Base-by-base conservation (phyloP, 208 protist species). In the Crithidia thermophila region DNA sequence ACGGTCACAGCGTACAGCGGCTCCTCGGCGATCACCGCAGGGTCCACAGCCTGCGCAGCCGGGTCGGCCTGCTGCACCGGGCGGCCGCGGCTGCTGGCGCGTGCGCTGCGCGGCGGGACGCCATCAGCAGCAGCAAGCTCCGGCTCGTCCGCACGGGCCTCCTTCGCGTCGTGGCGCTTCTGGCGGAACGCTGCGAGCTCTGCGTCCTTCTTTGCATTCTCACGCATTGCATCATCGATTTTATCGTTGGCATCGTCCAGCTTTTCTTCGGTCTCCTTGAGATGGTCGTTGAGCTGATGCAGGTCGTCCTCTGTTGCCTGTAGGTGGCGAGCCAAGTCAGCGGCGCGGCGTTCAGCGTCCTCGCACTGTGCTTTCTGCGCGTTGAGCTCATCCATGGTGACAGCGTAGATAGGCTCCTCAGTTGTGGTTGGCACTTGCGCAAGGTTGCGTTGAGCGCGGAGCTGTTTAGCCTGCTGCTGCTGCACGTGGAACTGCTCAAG, bases 401-500 rank as follows among this genome's bases (percentile, higher is more conserved):
- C 81, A 16, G 73, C 70, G 67, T 83, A 83, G 46, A 87, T 25
- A 0, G 77, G 77, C 23, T 78, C 81, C 16, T 56, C 62, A 11
- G 65, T 62, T 0, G 49, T 57, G 13, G 34, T 61, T 4, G 63
- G 76, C 33, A 53, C 70, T 11, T 52, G 70, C 2, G 75, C 75
- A 25, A 85, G 62, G 51, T 81, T 79, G 5, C 80, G 65, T 30
- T 85, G 80, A 3, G 69, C 73, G 9, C 80, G 75, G 27, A 85
- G 70, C 59, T 82, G 75, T 36, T 75, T 72, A 31, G 75, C 75
- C 64, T 85, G 71, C 49, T 67, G 71, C n/a, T 85, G 77, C 51
- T 82, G 75, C 9, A 86, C 25, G 45, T 79, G 70, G 34, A 72
- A 79, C 16, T 75, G 37, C 25, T 86, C 68, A 0, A 86, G 51